Conservation (phyloP, 2,329 filamentous ascomycete genomes). For the Colletotrichum theobromicola region DNA sequence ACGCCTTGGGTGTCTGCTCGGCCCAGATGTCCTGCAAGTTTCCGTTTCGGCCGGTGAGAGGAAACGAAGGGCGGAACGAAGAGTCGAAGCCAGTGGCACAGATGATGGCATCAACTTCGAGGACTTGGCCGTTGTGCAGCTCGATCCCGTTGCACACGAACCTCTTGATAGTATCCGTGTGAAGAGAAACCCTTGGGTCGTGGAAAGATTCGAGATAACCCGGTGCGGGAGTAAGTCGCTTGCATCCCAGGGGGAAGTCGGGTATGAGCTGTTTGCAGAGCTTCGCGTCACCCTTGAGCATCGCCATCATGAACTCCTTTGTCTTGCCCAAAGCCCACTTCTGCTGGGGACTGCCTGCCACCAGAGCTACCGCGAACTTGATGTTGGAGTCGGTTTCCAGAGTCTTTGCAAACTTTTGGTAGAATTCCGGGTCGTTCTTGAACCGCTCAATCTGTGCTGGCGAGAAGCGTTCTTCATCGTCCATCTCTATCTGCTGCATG, state of each 20-base stretch:
- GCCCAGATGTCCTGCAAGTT: slow-evolving; percentile 57
- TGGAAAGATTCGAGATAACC: slow-evolving; percentile 50
- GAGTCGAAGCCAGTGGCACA: slow-evolving; percentile 64
- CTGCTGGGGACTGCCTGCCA: slow-evolving; percentile 46
- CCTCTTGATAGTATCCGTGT: slow-evolving; percentile 41
- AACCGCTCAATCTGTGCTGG: slow-evolving; percentile 51
- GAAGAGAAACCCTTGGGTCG: slow-evolving; percentile 20
- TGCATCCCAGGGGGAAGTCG: slow-evolving; percentile 51
- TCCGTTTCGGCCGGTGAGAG: slow-evolving; percentile 52
- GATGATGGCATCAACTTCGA: slow-evolving; percentile 60
- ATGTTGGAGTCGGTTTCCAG: slow-evolving; percentile 51
- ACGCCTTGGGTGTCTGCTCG: slow-evolving; percentile 48
- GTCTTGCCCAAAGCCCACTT: slow-evolving; percentile 45
- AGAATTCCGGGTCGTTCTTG: slow-evolving; percentile 48
- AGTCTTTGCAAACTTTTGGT: slow-evolving; percentile 49
- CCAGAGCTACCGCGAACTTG: slow-evolving; percentile 46
- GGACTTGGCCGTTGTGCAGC: slow-evolving; percentile 50
- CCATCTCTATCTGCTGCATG: slow-evolving; percentile 27
- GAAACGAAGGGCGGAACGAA: slow-evolving; percentile 57
- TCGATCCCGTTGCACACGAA: slow-evolving; percentile 55
- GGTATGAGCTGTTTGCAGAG: slow-evolving; percentile 59
- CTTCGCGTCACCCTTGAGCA: slow-evolving; percentile 51
- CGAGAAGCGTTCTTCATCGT: slow-evolving; percentile 26
- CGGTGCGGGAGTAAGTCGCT: slow-evolving; percentile 55
- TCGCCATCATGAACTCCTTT: slow-evolving; percentile 50